These are phyloP conservation scores for Ogataea populi-albae DNA, from an alignment of 805 yeast species.

Conservation along the genomic window DNA sequence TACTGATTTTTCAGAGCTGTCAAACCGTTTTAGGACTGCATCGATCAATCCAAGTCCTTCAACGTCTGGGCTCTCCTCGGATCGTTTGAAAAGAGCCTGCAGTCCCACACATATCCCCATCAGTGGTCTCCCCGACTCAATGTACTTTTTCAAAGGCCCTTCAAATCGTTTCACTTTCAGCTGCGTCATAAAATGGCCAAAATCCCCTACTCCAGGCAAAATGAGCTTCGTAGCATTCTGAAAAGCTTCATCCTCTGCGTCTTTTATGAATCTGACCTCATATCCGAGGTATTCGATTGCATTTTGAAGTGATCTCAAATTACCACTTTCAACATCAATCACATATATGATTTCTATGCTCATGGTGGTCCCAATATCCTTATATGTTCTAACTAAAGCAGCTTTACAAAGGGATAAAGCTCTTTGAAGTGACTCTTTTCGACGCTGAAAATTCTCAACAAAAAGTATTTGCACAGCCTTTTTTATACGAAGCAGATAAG, in stretches of 20 bases:
- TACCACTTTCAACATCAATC: conserved; percentile 93
- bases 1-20: conserved; percentile 66
- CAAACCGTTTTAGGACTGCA: conserved; percentile 58
- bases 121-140: conserved; percentile 74
- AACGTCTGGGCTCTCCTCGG: conserved; percentile 65
- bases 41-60: conserved; percentile 61
- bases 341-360: conserved; percentile 49
- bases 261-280: conserved; percentile 56
- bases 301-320: conserved; percentile 81
- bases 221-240: conserved; percentile 55
- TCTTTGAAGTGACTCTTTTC: too few relatives aligned
- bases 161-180: conserved; percentile 59
- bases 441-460: too few relatives aligned
- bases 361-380: too few relatives aligned
- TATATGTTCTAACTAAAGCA: too few relatives aligned
- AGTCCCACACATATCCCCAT: conserved; percentile 99
- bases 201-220: conserved; percentile 97
- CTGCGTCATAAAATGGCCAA: conserved; percentile 85
- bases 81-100: conserved; percentile 74
- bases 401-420: too few relatives aligned
- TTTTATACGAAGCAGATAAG: too few relatives aligned
- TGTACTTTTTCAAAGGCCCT: conserved; percentile 63
- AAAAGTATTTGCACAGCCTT: too few relatives aligned
- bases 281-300: conserved; percentile 81
- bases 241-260: conserved; percentile 51